Percentiles rank a stretch among this genome's conserved stretches.
Conservation (phyloP, 1,284 basidiomycete species). For the Marasmius fiardii region DNA sequence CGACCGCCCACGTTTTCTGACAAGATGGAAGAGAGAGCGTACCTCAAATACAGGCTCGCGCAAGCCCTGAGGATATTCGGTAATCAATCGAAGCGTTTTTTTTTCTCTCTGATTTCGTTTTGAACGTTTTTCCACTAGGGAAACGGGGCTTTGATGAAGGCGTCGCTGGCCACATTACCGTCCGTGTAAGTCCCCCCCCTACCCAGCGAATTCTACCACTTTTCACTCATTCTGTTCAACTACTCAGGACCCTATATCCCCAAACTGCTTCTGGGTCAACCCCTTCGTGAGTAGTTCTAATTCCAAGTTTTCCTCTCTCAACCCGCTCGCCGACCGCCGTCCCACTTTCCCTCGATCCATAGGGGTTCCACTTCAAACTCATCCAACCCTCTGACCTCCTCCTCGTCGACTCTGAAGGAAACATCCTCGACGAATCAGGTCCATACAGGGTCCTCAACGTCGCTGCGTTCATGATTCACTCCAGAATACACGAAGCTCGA, state of each 20-base stretch:
- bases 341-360: too few relatives aligned
- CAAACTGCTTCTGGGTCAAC: slow-evolving; percentile 31
- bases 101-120: too few relatives aligned
- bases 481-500: slow-evolving; percentile 52
- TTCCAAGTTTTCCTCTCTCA: slow-evolving; percentile 14
- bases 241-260: slow-evolving; percentile 1
- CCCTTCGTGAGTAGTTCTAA: slow-evolving; percentile 32
- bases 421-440: slow-evolving; percentile 6
- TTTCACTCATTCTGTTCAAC: not conserved
- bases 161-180: slow-evolving; percentile 61
- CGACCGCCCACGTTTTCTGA: slow-evolving; percentile 27
- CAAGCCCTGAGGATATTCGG: slow-evolving; percentile 49
- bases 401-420: slow-evolving; percentile 2
- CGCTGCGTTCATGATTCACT: slow-evolving; percentile 23
- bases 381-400: slow-evolving; percentile 6
- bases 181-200: slow-evolving; percentile 32
- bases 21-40: slow-evolving; percentile 42
- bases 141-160: slow-evolving; percentile 34
- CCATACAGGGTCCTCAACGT: slow-evolving; percentile 4
- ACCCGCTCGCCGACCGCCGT: too few relatives aligned
- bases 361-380: slow-evolving; percentile 19
- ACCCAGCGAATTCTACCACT: too few relatives aligned
- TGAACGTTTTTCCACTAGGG: not conserved
- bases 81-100: slow-evolving; percentile 15
- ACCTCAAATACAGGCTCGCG: slow-evolving; percentile 51